These are phyloP conservation scores for Dendrothele bispora DNA, from an alignment of 768 basidiomycete species.

Conservation along the genomic window DNA sequence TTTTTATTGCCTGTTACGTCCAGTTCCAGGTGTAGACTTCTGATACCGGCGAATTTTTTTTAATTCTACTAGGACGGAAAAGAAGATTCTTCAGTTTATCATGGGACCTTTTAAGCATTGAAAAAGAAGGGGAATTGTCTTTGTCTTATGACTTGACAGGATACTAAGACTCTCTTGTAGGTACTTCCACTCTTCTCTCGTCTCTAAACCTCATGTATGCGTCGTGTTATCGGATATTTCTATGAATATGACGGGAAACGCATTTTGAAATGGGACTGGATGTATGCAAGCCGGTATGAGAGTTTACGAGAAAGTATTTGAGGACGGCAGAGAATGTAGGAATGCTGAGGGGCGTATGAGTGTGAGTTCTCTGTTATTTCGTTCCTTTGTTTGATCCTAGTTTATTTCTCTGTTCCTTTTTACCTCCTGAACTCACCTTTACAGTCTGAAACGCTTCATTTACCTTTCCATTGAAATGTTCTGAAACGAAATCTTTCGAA, in stretches of 20 bases:
- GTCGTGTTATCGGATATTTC: conserved; percentile 92
- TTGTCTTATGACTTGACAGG: background rate
- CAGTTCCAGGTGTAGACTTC: conserved; percentile 69
- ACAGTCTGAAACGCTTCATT: conserved; percentile 83
- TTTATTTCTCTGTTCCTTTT: no score
- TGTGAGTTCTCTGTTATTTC: conserved; percentile 41
- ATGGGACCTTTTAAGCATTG: conserved; percentile 24
- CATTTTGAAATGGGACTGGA: conserved; percentile 62
- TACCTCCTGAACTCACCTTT: conserved; percentile 4
- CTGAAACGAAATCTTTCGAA: conserved; percentile 50
- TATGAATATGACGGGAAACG: conserved; percentile 75
- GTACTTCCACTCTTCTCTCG: conserved; percentile 28
- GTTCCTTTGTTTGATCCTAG: no score
- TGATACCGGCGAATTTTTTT: conserved; percentile 85
- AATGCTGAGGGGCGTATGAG: conserved; percentile 45
- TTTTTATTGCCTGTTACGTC: conserved; percentile 69
- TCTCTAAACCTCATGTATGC: conserved; percentile 50
- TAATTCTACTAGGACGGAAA: conserved; percentile 45
- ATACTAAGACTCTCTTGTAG: conserved; percentile 14
- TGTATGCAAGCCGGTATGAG: conserved; percentile 72
- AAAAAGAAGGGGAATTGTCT: conserved; percentile 18
- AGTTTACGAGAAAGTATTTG: conserved; percentile 60
- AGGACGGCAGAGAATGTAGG: conserved; percentile 44
- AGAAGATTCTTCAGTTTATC: conserved; percentile 41
- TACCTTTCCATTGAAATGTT: conserved; percentile 76